Conservation (phyloP, 371 early-diverging fungal genomes). For the Mortierella sp. region DNA sequence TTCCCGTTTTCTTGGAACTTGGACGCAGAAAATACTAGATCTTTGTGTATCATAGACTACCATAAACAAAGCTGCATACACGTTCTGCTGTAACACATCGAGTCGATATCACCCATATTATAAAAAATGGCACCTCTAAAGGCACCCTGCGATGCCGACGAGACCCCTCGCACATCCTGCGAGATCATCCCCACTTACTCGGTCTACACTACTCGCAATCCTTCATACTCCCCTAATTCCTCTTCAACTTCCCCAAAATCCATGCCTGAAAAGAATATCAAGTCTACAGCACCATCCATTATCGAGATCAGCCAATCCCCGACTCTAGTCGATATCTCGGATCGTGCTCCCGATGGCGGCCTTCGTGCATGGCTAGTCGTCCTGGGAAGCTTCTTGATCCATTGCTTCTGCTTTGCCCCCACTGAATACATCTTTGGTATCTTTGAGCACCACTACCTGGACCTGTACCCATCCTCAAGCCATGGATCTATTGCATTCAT, state of each 20-base stretch:
- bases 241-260: slow-evolving; percentile 15
- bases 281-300: slow-evolving; percentile 40
- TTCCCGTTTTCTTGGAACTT: too few relatives aligned
- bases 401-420: slow-evolving; percentile 66
- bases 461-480: slow-evolving; percentile 45
- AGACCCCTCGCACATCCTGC: slow-evolving; percentile 46
- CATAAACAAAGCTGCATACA: slow-evolving; percentile 19
- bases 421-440: slow-evolving; percentile 61
- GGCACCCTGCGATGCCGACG: slow-evolving; percentile 24
- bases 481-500: slow-evolving; percentile 61
- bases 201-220: slow-evolving; percentile 15
- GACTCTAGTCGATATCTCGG: slow-evolving; percentile 38
- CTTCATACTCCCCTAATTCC: too few relatives aligned
- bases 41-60: not conserved
- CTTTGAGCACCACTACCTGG: slow-evolving; percentile 61
- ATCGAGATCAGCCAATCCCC: slow-evolving; percentile 37
- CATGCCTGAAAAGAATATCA: slow-evolving; percentile 47
- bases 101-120: not conserved
- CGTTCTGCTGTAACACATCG: not conserved
- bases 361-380: slow-evolving; percentile 74
- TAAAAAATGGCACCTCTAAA: not conserved
- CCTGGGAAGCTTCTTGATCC: slow-evolving; percentile 64
- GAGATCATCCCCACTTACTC: slow-evolving; percentile 27
- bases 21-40: too few relatives aligned
- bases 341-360: slow-evolving; percentile 61